Base-by-base conservation (phyloP, 1,284 basidiomycete species). In the Ganoderma sinense region DNA sequence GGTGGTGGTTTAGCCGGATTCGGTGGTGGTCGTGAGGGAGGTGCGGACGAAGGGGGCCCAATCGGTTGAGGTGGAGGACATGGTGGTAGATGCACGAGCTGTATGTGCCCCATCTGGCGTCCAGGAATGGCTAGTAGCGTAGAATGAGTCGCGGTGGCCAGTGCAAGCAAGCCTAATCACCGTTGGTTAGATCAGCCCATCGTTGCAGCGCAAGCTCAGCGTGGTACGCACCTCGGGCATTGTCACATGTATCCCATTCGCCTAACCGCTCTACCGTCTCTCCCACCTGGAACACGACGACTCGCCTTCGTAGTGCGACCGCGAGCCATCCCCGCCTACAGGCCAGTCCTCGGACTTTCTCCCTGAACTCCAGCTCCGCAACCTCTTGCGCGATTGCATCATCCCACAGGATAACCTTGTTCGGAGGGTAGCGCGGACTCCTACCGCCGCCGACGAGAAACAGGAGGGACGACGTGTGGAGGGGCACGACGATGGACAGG, bases 321-420 rank as follows among this genome's bases (percentile, higher is more conserved):
- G 93, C 91, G 58, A 98, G 87, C 87, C 93, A 94, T 16, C 93
- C 93, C 39, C 93, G 86, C 71, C 97, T 84, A 73, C 91, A 94
- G 0, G 91, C 89, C 48, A 98, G 81, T 0, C 95, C 95, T 64
- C 94, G 85, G 1, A 98, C 95, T 65, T 88, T 86, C 80, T 97
- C 96, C 71, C 94, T 90, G 78, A 98, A 98, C 82, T 98, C 96
- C 66, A 98, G 87, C 80, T 97, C 95, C 36, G 94, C 94, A 48
- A 97, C 91, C 75, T 96, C 92, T 64, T 85, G 83, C 4, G 89
- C 91, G 1, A 88, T 82, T 2, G 86, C 86, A 81, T 96, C 95
- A 81, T 98, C 93, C 91, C 94, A 98, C 60, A 98, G 81, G 67
- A 98, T 87, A 60, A 97, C 94, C 84, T 98, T 98, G 84, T 98